A percentile compares a stretch with the other conserved stretches of the same genome.
Evolutionary conservation across 371 early-diverging fungal species (phyloP).

Genomic region (Mortierella sp.): DNA sequence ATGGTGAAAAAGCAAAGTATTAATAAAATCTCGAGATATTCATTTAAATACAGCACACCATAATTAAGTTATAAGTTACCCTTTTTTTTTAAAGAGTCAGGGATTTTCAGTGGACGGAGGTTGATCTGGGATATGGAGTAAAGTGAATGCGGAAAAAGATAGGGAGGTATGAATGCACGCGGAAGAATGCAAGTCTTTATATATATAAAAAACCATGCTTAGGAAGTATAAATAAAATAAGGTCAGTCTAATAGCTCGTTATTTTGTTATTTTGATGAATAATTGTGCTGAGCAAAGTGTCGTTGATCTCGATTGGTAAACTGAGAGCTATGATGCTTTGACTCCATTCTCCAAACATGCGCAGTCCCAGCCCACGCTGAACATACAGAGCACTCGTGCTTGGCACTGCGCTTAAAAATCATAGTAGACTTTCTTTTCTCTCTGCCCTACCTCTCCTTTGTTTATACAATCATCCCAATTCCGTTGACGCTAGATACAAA

Average conservation of each 20-base stretch:
- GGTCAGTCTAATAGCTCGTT: no score
- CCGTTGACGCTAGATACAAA: not conserved
- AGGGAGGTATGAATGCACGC: slow-evolving; percentile 4
- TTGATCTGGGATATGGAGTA: not conserved
- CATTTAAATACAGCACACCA: no score
- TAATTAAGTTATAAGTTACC: no score
- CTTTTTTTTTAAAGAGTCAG: no score
- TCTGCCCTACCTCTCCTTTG: no score
- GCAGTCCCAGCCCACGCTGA: not conserved
- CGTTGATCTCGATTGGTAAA: not conserved
- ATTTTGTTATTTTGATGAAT: not conserved
- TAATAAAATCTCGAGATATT: not conserved
- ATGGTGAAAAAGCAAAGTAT: not conserved
- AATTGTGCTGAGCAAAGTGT: not conserved
- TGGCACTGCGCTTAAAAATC: not conserved
- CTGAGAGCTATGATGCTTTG: not conserved
- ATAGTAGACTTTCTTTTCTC: not conserved
- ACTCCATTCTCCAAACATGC: not conserved
- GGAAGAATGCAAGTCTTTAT: slow-evolving; percentile 2
- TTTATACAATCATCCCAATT: not conserved
- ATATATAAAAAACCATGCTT: not conserved
- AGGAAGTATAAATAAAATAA: slow-evolving; percentile 4
- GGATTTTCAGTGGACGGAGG: not conserved
- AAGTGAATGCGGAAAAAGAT: not conserved
- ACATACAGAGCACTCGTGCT: not conserved